Evolutionary conservation across 2,329 filamentous ascomycete species (phyloP).

Genomic region (Verticillium isaacii): DNA sequence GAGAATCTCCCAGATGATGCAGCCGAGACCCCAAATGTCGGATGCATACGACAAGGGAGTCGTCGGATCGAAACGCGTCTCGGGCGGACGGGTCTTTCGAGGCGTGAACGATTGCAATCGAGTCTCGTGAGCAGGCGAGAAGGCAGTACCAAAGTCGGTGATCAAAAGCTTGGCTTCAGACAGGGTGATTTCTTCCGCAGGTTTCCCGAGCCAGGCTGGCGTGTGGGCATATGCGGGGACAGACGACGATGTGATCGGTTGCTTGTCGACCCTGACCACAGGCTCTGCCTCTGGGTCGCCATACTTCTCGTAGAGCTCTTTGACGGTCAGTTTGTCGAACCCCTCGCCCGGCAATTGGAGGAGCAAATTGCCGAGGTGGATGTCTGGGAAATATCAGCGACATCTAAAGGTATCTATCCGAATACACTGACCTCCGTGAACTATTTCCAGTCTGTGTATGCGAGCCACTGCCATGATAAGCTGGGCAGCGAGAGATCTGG

Average conservation of each 20-base stretch:
- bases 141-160: constrained; percentile 25
- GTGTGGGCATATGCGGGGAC: constrained; percentile 18
- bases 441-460: constrained; percentile 14
- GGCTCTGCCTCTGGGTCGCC: constrained; percentile 8
- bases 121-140: constrained; percentile 14
- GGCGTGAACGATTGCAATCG: constrained; percentile 16
- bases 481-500: constrained; percentile 13
- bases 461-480: constrained; percentile 16
- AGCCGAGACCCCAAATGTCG: constrained; percentile 28
- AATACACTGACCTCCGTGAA: constrained; percentile 17
- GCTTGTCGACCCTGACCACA: constrained; percentile 5
- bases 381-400: not conserved
- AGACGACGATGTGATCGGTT: constrained; percentile 1
- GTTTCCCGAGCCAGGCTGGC: constrained; percentile 23
- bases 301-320: constrained; percentile 9
- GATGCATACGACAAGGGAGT: constrained; percentile 21
- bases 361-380: constrained; percentile 22
- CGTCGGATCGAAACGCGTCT: constrained; percentile 21
- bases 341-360: constrained; percentile 9
- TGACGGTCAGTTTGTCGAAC: constrained; percentile 8
- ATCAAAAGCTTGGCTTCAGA: constrained; percentile 3
- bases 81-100: constrained; percentile 19
- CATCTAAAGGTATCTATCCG: not conserved
- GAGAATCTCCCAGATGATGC: constrained; percentile 23
- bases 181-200: constrained; percentile 19